Evolutionary conservation across 805 yeast genomes (phyloP), one percentile per base, ranked within the genome.

Genomic region (Zygosaccharomyces siamensis): DNA sequence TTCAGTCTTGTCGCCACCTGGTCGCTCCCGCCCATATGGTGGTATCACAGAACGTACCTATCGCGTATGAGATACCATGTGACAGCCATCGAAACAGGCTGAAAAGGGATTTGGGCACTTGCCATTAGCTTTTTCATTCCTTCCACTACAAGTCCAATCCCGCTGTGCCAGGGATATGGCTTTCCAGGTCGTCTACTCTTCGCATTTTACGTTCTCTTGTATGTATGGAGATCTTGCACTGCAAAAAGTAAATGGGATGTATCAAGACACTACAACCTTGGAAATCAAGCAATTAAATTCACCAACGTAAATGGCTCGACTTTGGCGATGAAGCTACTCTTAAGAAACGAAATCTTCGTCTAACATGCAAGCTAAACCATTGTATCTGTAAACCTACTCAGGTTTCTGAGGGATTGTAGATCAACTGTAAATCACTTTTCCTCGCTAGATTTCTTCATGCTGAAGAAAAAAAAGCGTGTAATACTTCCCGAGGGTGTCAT

Each of bases 201-300:
- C 49, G 60, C 75, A 6, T 59, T 83, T 64, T 87, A 83, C 64
- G 85, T 85, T 45, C 79, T 75, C 74, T 79, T 86, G 74, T 76
- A 73, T 58, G 79, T 86, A 54, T 80, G 80, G 90, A 85, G 69
- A 86, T 95, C 76, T 86, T 59, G 75, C 86, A 36, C 77, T 87
- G 64, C 95, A 86, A 70, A 88, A 86, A 68, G 86, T 86, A 54
- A 89, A 86, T 65, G 83, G 77, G 61, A 70, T 81, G 72, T 74
- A 70, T 59, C 59, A 74, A 27, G 63, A 68, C 48, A 66, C 66
- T 46, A 55, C 20, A 60, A 46, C 71, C 77, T 41, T 73, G 77
- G 76, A 57, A 65, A 45, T 80, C 83, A 21, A 50, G 71, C 16
- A 58, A 56, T 46, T 82, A 78, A 78, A 72, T 68, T 43, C 82